Percentiles rank a stretch among this genome's conserved stretches.
phyloP scores from a whole-genome alignment of 768 basidiomycete species.

The Tubosaeta sp. region DNA sequence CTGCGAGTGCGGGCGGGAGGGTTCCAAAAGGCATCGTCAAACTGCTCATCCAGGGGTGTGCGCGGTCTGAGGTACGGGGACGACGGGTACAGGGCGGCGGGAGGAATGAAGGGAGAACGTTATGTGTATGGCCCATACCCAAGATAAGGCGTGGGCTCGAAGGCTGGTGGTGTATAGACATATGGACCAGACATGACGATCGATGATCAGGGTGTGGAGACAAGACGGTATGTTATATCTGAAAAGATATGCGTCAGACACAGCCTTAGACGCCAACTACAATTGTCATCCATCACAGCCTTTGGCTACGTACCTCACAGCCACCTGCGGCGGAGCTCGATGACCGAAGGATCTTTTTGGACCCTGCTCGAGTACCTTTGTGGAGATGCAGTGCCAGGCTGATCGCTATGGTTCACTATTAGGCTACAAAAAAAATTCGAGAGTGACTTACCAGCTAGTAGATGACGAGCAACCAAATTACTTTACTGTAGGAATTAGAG shows the following conservation, averaged over 20 bases:
- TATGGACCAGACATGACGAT: constrained; percentile 39
- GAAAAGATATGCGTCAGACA: constrained; percentile 9
- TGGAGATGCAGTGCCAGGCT: constrained; percentile 1
- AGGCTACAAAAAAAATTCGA: background rate
- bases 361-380: background rate
- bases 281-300: constrained; percentile 12
- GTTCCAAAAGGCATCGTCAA: constrained; percentile 20
- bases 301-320: constrained; percentile 13
- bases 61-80: constrained; percentile 32
- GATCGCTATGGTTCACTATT: background rate
- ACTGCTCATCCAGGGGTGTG: constrained; percentile 24
- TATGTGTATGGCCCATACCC: constrained; percentile 30
- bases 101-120: constrained; percentile 44
- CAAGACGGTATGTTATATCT: constrained; percentile 14
- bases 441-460: background rate
- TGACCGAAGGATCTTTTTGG: background rate
- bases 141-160: constrained; percentile 33
- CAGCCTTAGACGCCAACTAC: constrained; percentile 5
- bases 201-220: background rate
- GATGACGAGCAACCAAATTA: background rate
- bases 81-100: constrained; percentile 31
- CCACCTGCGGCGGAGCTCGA: constrained; percentile 11
- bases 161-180: constrained; percentile 38
- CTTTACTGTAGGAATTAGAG: background rate
- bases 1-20: constrained; percentile 34